Evolutionary conservation across 257 asterid genomes (phyloP), one percentile per base, ranked within the genome.

Genomic region (Solanum lycopersicoides): DNA sequence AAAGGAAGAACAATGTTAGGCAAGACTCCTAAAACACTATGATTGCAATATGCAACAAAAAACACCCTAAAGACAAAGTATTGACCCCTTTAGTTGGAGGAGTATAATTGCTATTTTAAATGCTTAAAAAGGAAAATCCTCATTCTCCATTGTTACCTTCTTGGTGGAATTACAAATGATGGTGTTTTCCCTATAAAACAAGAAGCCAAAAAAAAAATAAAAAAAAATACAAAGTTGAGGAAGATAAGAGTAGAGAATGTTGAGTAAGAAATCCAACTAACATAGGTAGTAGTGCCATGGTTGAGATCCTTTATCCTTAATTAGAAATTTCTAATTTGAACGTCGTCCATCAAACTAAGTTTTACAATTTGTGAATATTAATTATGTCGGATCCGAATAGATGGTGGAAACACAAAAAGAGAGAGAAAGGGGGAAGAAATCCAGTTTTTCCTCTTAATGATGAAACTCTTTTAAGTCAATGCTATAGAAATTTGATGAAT

Each of bases 121-220:
- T 74, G 82, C 82, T 74, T 74, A 37, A 74, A 74, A 74, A 74
- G 32, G 12, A 74, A 65, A 74, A 37, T 37, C 11, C 10, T 23
- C 82, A 74, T 21, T 21, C 53, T 74, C 30, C 50, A 37, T 74
- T 3, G 50, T 74, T 37, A 18, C 50, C 53, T 37, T 21, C 32
- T 74, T 37, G 18, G 44, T 74, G 82, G 82, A 74, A 74, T 21
- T 11, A 74, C 50, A 37, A 37, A 71, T 74, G 82, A 74, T 74
- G 82, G 18, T 74, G 82, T 74, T 37, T 71, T 44, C 77, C 77
- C 77, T 8, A 34, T 20, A 71, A 71, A 28, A 30, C 23, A 16
- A 69, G 42, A 32, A 12, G 77, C n/a, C 65, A 56, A 0, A 4
- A 16, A 32, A 32, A 37, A 37, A 10, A 1, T n/a, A n/a, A 28